Base-by-base conservation (phyloP, 441 rosid species). In the Aquilaria agallochum region DNA sequence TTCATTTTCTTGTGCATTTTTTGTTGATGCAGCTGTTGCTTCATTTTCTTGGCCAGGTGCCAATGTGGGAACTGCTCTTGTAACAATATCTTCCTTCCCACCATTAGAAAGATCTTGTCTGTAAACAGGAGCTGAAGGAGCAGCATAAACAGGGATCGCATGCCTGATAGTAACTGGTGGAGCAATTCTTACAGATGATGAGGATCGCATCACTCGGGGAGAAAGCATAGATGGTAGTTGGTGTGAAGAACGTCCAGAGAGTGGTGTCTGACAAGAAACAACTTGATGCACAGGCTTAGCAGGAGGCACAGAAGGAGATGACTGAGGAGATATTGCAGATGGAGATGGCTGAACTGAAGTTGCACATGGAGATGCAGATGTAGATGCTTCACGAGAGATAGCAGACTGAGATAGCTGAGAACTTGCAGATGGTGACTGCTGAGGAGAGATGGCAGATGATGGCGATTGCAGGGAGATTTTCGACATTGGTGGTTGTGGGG, bases 141-240 rank as follows among this genome's bases (percentile, higher is more conserved):
- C 76, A 31, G 89, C 82, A 77, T 72, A 86, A 13, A 83, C 96
- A 0, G 90, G 96, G 44, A 86, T 81, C 0, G 74, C 80, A 54
- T 83, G 96, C 81, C 97, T 81, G 59, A 93, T 76, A 10, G 88
- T 82, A 64, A 93, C 96, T 31, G 97, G 81, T 4, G 86, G 86
- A 1, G 96, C 94, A 52, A 81, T 67, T 31, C 75, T 78, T 58
- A 84, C 77, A 0, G 82, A 77, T 9, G 76, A 63, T 7, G 76
- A 63, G 31, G 82, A 75, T 8, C 72, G 78, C 63, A 83, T 60
- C 69, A 76, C 70, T 42, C 74, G 79, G 48, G 86, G 58, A 27
- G 90, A 74, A 31, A 80, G 61, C 42, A 64, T 50, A 7, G 80
- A 56, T 56, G 79, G 76, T 34, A 70, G 62, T 31, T 72, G 80